phyloP scores from a whole-genome alignment of 2,329 filamentous ascomycete species.

The Paecilomyces sp. region DNA sequence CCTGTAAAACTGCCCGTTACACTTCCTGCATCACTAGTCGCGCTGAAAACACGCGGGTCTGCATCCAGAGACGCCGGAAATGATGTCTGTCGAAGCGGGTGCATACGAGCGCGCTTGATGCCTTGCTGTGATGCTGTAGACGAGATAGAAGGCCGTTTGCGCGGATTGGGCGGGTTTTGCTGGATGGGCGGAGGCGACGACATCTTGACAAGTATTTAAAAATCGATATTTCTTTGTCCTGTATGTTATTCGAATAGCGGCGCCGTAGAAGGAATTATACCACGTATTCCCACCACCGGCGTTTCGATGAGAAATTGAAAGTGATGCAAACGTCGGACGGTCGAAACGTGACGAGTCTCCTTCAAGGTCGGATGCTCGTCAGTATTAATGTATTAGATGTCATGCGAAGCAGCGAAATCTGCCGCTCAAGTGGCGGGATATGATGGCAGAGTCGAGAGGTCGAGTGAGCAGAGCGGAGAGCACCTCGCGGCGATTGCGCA shows the following conservation, averaged over 20 bases:
- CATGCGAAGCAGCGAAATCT: background rate
- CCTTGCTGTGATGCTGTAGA: conserved; percentile 26
- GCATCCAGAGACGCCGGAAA: conserved; percentile 30
- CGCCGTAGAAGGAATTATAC: background rate
- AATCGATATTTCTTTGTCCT: background rate
- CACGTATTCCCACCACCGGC: background rate
- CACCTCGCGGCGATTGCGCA: background rate
- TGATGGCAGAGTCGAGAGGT: background rate
- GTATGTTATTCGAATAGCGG: background rate
- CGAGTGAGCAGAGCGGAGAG: background rate
- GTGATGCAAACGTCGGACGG: background rate
- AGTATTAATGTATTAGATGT: background rate
- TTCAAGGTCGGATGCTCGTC: background rate
- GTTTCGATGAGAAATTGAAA: background rate
- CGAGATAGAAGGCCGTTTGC: conserved; percentile 37
- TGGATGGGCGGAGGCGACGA: conserved; percentile 29
- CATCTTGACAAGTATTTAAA: conserved; percentile 18
- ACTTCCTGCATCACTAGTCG: conserved; percentile 32
- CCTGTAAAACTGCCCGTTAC: conserved; percentile 37
- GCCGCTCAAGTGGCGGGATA: background rate
- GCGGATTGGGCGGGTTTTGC: conserved; percentile 22
- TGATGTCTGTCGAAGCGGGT: conserved; percentile 42
- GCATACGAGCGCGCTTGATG: conserved; percentile 31
- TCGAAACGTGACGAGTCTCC: background rate
- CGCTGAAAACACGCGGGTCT: conserved; percentile 21